Evolutionary conservation across 805 yeast species (phyloP), one percentile per base, ranked within the genome.

Genomic region (Cyberlindnera mycetangii): DNA sequence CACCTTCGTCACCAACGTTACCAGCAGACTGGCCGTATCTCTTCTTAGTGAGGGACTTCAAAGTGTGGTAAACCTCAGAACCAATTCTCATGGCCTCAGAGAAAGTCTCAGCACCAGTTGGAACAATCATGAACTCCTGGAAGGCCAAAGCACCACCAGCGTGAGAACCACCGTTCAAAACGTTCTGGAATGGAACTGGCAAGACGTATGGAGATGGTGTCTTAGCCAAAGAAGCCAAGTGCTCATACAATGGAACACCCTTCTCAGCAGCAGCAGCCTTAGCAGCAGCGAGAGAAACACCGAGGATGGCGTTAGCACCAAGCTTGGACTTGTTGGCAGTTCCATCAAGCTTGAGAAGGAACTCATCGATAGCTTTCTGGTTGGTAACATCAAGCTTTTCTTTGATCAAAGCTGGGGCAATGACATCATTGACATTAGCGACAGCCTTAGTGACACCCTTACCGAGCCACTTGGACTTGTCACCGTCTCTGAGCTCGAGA

Each of bases 1-100:
- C 99, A 85, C 99, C 99, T 81, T 92, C 99, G 75, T 92, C 99
- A 83, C 99, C 99, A 69, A 92, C 99, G 78, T 92, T 92, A 76
- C 97, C 98, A 65, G 99, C 99, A 54, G 95, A 84, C 68, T 88
- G 85, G 69, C 99, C 99, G 85, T 92, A 93, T 71, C 76, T 79
- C 83, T 88, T 84, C 83, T 88, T 87, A 72, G 98, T 85, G 65
- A 86, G 76, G 56, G 90, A 73, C 81, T 93, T 93, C 73, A 92
- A 83, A 76, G 79, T 78, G 83, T 92, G 98, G 93, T 92, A 92
- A 61, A 90, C 97, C 80, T 92, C 99, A 53, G 96, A 71, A 71
- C 98, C 98, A 58, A 88, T 86, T 80, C 97, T 88, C 72, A 93
- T 74, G 62, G 96, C 98, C 76, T 92, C 98, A 56, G 95, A 68